Base-by-base conservation (phyloP, 2,329 filamentous ascomycete genomes). In the Hypoxylon sp. region DNA sequence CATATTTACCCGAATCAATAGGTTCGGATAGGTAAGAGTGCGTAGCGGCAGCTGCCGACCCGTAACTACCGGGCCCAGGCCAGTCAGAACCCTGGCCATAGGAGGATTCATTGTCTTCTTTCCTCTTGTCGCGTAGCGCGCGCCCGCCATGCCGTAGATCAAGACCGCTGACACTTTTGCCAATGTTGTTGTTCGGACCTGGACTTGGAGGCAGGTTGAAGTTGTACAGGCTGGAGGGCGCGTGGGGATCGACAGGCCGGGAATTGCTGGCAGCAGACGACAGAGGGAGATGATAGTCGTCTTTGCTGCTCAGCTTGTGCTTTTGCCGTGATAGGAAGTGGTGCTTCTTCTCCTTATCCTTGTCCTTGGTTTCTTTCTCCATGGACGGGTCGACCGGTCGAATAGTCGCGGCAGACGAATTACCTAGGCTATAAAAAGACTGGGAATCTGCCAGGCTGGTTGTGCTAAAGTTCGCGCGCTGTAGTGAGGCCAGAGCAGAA, bases 251-350 rank as follows among this genome's bases (percentile, higher is more conserved):
- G 5, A 90, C 91, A 1, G 92, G 91, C 72, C 88, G 87, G 1
- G 92, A 94, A 75, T 93, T 95, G 79, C 91, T 94, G 66, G 89
- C 88, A 2, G 91, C 91, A 2, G 92, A 94, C 0, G 91, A 94
- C 2, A 95, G 81, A 1, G 91, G 90, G 2, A 94, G 83, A 73
- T 90, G 87, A 69, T 89, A 90, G 67, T 94, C 92, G 70, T 93
- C 91, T 79, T 91, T 92, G 74, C 87, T 87, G 70, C 87, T 90
- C 64, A 93, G 82, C 78, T 94, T 95, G 76, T 94, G 88, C 77
- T 94, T 95, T 76, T 93, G 91, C 42, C 92, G 85, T 6, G 91
- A 93, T 59, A 95, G 78, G 72, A 95, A 95, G 76, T 95, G 90
- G 73, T 94, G 92, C 72, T 91, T 92, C 81, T 92, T 92, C 74